phyloP scores from a whole-genome alignment of 139 green algal genomes.

The Micractinium sp. region DNA sequence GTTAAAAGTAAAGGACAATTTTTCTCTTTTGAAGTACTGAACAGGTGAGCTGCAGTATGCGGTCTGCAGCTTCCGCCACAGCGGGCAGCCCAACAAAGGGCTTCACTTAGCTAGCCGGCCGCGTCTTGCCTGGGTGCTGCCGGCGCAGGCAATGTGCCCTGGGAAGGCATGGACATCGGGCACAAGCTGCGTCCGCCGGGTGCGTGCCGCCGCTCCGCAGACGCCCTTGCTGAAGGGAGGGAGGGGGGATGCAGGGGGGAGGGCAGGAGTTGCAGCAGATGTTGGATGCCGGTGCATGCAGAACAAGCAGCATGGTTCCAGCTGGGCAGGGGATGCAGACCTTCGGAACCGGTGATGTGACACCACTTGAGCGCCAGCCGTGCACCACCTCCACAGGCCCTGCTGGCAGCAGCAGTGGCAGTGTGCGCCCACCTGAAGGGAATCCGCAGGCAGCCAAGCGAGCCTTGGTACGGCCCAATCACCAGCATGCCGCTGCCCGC shows the following conservation, averaged over 20 bases:
- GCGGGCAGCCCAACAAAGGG: not conserved
- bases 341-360: too few relatives aligned
- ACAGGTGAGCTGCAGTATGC: too few relatives aligned
- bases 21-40: too few relatives aligned
- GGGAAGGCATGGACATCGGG: conserved; percentile 62
- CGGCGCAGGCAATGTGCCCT: conserved; percentile 69
- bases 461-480: conserved; percentile 68
- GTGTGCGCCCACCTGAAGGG: conserved; percentile 32
- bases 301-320: not conserved
- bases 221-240: conserved; percentile 46
- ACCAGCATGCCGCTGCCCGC: conserved; percentile 34
- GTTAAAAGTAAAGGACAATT: too few relatives aligned
- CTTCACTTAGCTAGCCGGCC: not conserved
- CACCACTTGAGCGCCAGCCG: too few relatives aligned
- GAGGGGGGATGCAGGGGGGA: not conserved
- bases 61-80: not conserved
- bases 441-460: conserved; percentile 61
- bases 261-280: not conserved
- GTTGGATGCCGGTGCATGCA: not conserved
- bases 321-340: not conserved
- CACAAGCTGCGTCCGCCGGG: conserved; percentile 59
- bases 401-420: too few relatives aligned
- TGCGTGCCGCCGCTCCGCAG: conserved; percentile 59
- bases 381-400: too few relatives aligned
- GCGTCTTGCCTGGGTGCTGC: conserved; percentile 30